Base-by-base conservation (phyloP, 306 rosid genomes). In the Astragalus membranaceus region DNA sequence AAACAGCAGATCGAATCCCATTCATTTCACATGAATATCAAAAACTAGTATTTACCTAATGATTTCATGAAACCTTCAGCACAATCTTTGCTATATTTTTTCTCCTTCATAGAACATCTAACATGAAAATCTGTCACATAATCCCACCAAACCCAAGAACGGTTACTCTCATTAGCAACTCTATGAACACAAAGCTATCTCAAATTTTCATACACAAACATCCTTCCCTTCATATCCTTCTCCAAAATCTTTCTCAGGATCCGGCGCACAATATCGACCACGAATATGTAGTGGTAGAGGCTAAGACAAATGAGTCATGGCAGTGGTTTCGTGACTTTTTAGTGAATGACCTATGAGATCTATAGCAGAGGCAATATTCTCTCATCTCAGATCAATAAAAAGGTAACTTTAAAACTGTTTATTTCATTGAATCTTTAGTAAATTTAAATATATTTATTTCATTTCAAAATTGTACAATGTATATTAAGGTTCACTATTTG, bases 121-220 rank as follows among this genome's bases (percentile, higher is more conserved):
- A 94, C 46, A 76, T 94, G 97, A 74, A 91, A 94, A 80, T 94
- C 99, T 16, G 97, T 91, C 33, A 89, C 99, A 17, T 87, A 94
- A 75, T 94, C 99, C 99, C 99, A 94, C 99, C 99, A 94, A 17
- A 91, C 82, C 99, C 99, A 91, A 1, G 99, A 80, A n/a, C 85
- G 86, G 58, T 72, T 78, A 47, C 82, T 88, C 75, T 88, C 91
- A 0, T 89, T 89, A 32, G 95, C 82, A 56, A 94, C 95, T 77
- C 95, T 86, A 81, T 94, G 99, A 15, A 94, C 99, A 77, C 99
- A 94, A 2, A 94, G 87, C 78, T 94, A 97, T 88, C 99, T 91
- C 83, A 94, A 82, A 75, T 94, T 94, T 74, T 94, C 99, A 71
- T 57, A 74, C 42, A 94, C 95, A 33, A n/a, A 94, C 89, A 65